Base-by-base conservation (phyloP, 768 basidiomycete genomes). In the Hydnomerulius pinastri region DNA sequence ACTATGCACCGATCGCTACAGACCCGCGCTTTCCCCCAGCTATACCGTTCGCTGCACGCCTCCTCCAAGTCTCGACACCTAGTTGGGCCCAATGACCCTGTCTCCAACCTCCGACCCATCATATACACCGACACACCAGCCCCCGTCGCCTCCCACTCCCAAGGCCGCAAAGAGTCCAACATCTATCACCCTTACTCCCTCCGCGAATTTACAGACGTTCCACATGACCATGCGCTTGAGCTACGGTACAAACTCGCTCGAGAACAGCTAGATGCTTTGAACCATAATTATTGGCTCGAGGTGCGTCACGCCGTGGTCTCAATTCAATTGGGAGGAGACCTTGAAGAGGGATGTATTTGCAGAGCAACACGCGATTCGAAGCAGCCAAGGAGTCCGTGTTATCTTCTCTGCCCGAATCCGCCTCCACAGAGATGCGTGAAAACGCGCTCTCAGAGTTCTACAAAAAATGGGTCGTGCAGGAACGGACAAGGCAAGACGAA, bases 321-420 rank as follows among this genome's bases (percentile, higher is more conserved):
- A 33, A 28, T 27, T 35, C 33, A 30, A 23, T 47, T 27, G 24
- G 27, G 25, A 9, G 4, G 23, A 4, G 23, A 7, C 18, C 25
- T 37, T 58, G 40, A 54, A 48, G 54, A 23, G 35, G 40, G 29
- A 28, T 37, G 18, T 28, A 37, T 20, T 23, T 52, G n/a, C 59
- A 93, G 91, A 88, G 81, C 64, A 93, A 93, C 63, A 73, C 77
- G 9, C 84, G 90, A n/a, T 92, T 91, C 63, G 82, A 89, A 62
- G 74, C 77, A 8, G 88, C 82, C 28, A 88, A 86, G 68, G 68
- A 76, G 20, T 75, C 80, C 9, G 71, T 82, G 18, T 73, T 90
- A 11, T 62, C 73, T 8, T 75, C 81, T 46, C 74, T 89, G 23
- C 84, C 85, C 0, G 62, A 73, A 8, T 67, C 73, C 2, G 71